phyloP scores from a whole-genome alignment of 2,329 filamentous ascomycete species.

The Blastomyces percursus region DNA sequence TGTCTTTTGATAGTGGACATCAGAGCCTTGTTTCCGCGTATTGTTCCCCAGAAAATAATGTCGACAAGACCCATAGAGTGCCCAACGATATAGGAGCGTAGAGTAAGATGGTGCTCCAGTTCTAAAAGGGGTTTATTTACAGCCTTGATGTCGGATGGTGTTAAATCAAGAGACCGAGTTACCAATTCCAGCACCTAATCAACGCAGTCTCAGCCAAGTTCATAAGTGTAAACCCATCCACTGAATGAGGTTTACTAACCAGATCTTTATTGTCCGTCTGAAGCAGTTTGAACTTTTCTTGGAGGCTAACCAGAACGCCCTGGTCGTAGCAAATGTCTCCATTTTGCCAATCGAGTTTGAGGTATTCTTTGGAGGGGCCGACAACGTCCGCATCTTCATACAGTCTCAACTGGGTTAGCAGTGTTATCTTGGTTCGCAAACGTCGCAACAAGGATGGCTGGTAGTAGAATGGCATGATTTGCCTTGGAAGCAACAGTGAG shows the following conservation, averaged over 20 bases:
- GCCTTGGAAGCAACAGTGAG: slow-evolving; percentile 31
- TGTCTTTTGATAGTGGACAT: slow-evolving; percentile 66
- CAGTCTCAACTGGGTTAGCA: slow-evolving; percentile 26
- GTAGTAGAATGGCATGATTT: slow-evolving; percentile 32
- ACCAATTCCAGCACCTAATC: slow-evolving; percentile 25
- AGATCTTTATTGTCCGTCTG: slow-evolving; percentile 26
- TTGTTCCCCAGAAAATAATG: slow-evolving; percentile 68
- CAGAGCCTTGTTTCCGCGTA: slow-evolving; percentile 76
- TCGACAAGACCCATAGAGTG: slow-evolving; percentile 69
- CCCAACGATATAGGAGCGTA: slow-evolving; percentile 76
- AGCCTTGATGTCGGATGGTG: slow-evolving; percentile 64
- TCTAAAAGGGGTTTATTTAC: slow-evolving; percentile 63
- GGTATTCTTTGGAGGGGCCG: slow-evolving; percentile 7
- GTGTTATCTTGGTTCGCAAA: slow-evolving; percentile 31
- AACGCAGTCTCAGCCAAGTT: neutral
- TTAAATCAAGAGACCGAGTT: slow-evolving; percentile 48
- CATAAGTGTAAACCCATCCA: neutral
- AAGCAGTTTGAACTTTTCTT: slow-evolving; percentile 12
- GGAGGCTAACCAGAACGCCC: slow-evolving; percentile 1
- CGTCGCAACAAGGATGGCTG: slow-evolving; percentile 31
- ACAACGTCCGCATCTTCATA: slow-evolving; percentile 26
- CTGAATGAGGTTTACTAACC: slow-evolving; percentile 17
- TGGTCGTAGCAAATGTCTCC: slow-evolving; percentile 16
- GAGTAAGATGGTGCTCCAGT: slow-evolving; percentile 76
- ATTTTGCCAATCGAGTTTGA: slow-evolving; percentile 4